Conservation (phyloP, 2,329 filamentous ascomycete genomes). For the Colletotrichum caudatum region DNA sequence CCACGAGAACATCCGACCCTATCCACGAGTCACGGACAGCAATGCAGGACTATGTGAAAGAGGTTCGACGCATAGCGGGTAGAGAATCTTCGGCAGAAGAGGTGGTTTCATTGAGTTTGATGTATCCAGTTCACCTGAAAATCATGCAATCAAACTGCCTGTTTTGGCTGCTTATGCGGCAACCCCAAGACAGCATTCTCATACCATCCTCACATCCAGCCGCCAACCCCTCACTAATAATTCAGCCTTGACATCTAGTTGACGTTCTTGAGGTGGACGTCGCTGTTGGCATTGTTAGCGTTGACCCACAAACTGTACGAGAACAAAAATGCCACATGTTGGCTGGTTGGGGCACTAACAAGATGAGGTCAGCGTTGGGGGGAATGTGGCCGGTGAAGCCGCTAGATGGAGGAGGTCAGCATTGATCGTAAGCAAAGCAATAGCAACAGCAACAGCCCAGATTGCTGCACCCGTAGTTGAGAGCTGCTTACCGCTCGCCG, state of each 20-base stretch:
- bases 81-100: not conserved
- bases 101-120: not conserved
- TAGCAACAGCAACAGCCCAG: not conserved
- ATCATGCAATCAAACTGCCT: not conserved
- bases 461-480: not conserved
- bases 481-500: conserved; percentile 65
- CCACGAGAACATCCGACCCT: too few species aligned
- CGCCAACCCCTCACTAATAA: conserved; percentile 2
- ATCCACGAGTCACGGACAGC: not conserved
- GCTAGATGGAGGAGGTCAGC: conserved; percentile 54
- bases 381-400: conserved; percentile 86
- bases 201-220: not conserved
- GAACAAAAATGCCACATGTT: too few species aligned
- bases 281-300: conserved; percentile 57
- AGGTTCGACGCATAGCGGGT: too few species aligned
- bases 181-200: not conserved
- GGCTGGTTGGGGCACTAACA: conserved; percentile 70
- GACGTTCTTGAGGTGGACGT: conserved; percentile 77
- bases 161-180: not conserved
- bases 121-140: not conserved
- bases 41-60: not conserved
- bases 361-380: conserved; percentile 79
- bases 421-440: not conserved
- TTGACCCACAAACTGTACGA: not conserved
- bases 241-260: conserved; percentile 51